A percentile compares a stretch with the other conserved stretches of the same genome.
Conservation (phyloP, 176 grass and related monocot species). For the Guadua angustifolia region DNA sequence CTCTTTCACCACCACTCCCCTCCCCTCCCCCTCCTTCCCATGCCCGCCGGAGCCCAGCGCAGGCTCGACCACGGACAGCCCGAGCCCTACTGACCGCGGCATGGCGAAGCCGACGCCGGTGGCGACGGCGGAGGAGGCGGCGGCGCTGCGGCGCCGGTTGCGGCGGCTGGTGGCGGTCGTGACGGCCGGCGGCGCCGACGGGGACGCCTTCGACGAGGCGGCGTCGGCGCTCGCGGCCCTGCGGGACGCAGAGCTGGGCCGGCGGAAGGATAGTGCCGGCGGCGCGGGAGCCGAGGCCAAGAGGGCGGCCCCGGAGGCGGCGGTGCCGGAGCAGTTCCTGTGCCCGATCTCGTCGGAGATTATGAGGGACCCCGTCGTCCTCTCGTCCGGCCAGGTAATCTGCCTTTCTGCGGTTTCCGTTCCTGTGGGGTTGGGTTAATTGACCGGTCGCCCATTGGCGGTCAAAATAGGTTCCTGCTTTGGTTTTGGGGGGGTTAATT, state of each 20-base stretch:
- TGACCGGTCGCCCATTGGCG: not conserved
- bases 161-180: constrained; percentile 55
- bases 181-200: constrained; percentile 34
- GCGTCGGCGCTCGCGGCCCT: constrained; percentile 54
- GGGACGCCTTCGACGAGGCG: constrained; percentile 58
- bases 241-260: constrained; percentile 48
- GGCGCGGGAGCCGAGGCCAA: not conserved
- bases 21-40: not conserved
- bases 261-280: constrained; percentile 13
- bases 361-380: constrained; percentile 83
- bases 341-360: constrained; percentile 81
- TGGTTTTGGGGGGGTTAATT: not conserved
- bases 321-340: constrained; percentile 61
- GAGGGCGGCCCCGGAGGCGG: not conserved
- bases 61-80: not conserved
- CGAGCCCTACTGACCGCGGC: not conserved
- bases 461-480: not conserved
- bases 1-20: not conserved
- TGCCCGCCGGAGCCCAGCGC: constrained; percentile 22
- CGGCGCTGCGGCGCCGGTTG: constrained; percentile 55
- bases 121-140: constrained; percentile 41
- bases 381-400: constrained; percentile 73
- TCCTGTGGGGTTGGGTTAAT: not conserved
- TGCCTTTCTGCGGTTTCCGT: not conserved
- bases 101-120: constrained; percentile 45